Base-by-base conservation (phyloP, 768 basidiomycete species). In the Rhizopogon roseolus region DNA sequence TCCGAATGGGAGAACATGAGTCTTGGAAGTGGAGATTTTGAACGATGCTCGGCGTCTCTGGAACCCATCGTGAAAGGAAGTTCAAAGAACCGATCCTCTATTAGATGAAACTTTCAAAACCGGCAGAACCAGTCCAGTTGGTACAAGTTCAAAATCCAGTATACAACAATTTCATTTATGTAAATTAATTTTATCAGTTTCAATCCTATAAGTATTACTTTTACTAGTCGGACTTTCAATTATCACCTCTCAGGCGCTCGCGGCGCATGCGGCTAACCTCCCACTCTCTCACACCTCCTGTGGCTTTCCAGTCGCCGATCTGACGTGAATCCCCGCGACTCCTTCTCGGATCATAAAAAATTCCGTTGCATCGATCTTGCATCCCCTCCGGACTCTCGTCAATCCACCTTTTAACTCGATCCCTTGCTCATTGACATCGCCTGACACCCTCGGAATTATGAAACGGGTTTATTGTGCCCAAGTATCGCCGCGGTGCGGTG, bases 251-350 rank as follows among this genome's bases (percentile, higher is more conserved):
- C 64, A 60, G 58, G 54, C 53, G 57, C 25, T 56, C 59, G 57
- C 67, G 68, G 67, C 67, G 64, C 60, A 65, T 58, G 58, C 63
- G 62, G 65, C 61, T 61, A 25, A 14, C 43, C 22, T 54, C 29
- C 49, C 54, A 57, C 53, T 36, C 34, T 36, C 34, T 36, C 34
- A 36, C 54, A 46, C 42, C 49, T 54, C 49, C 57, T 49, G 49
- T 54, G 34, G 16, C 54, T 54, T 60, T 68, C 69, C 42, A 68
- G 63, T 67, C 66, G 67, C 63, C 66, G 67, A 68, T 56, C 49
- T 34, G 52, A 44, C 53, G 54, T 45, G 54, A 54, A 58, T 59
- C 37, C 57, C 68, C 62, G 59, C 65, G 66, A 63, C 48, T 45
- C n/a, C 41, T 50, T 19, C 55, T 40, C 49, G 34, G 48, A 44